Evolutionary conservation across 2,329 filamentous ascomycete species (phyloP), one percentile per base, ranked within the genome.

Genomic region (Nothophaeocryptopus gaeumannii): DNA sequence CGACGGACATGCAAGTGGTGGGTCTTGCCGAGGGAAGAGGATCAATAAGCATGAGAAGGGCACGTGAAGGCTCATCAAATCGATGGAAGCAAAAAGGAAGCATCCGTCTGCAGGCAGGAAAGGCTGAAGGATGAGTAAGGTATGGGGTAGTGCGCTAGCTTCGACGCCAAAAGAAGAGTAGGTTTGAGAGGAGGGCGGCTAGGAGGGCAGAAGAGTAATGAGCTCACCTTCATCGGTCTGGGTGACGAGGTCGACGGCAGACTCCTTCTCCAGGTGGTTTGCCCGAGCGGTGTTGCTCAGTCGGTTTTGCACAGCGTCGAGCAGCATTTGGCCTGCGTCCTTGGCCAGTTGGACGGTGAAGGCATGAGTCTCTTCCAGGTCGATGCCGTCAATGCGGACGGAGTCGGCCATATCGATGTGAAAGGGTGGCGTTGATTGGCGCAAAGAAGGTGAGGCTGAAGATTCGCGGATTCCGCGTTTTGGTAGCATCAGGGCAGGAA

Each of bases 231-330:
- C 79, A 64, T 90, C 86, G 0, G 84, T 86, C 70, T 89, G 81
- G 8, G 86, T 90, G 14, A 90, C 86, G 54, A 90, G 80, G 65
- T 90, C 87, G 9, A 90, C 86, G 1, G 85, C 78, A 63, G 81
- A 89, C 58, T 87, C 83, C 67, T 91, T 91, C 69, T 89, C 84
- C 7, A 75, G 70, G 47, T 78, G 75, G 1, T 61, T 60, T 52
- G 76, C 68, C 34, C 64, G 54, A 11, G 58, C 44, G 63, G 50
- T 55, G 33, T 70, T 72, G 8, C 69, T 71, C 59, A 78, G 79
- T 31, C 83, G 76, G 55, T 75, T 66, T 56, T 78, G 74, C n/a
- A 84, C 80, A 10, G 80, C 82, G 40, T 82, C 76, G 64, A 86
- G 78, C 36, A 90, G 75, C 62, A 88, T 76, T 46, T 78, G 70